These are phyloP conservation scores for Chalciporus chontae DNA, from an alignment of 768 basidiomycete species.

Conservation along the genomic window DNA sequence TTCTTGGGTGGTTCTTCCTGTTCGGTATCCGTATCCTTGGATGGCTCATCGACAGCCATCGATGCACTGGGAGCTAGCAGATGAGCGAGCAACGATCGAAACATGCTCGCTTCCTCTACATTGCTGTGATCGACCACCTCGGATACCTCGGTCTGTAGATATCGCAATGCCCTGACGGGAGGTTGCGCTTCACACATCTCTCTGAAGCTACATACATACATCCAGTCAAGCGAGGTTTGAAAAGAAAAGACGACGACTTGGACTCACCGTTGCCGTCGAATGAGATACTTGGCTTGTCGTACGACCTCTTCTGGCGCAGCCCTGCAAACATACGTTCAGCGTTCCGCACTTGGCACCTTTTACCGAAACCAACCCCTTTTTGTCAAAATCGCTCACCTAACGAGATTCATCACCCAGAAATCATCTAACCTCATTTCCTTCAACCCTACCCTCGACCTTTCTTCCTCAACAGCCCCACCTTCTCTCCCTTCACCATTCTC, in stretches of 20 bases:
- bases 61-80: slow-evolving; percentile 43
- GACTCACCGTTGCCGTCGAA: slow-evolving; percentile 70
- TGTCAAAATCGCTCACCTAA: slow-evolving; percentile 44
- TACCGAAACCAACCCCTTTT: too few relatives aligned
- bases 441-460: slow-evolving; percentile 3
- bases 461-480: slow-evolving; percentile 2
- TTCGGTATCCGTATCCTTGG: slow-evolving; percentile 17
- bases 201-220: slow-evolving; percentile 58
- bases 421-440: slow-evolving; percentile 61
- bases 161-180: slow-evolving; percentile 59
- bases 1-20: slow-evolving; percentile 39
- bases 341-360: too few relatives aligned
- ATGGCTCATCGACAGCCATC: neutral
- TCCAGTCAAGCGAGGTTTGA: neutral
- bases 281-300: slow-evolving; percentile 56
- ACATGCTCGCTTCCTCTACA: slow-evolving; percentile 54
- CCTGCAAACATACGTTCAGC: slow-evolving; percentile 33
- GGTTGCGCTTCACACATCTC: slow-evolving; percentile 70
- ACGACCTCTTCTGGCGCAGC: slow-evolving; percentile 61
- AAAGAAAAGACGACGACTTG: neutral
- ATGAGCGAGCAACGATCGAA: slow-evolving; percentile 64
- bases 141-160: slow-evolving; percentile 67
- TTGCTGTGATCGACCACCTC: slow-evolving; percentile 69
- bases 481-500: slow-evolving; percentile 18
- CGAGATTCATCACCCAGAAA: slow-evolving; percentile 72